Evolutionary conservation across 2,329 filamentous ascomycete species (phyloP).

Genomic region (Plectosphaerella cucumerina): DNA sequence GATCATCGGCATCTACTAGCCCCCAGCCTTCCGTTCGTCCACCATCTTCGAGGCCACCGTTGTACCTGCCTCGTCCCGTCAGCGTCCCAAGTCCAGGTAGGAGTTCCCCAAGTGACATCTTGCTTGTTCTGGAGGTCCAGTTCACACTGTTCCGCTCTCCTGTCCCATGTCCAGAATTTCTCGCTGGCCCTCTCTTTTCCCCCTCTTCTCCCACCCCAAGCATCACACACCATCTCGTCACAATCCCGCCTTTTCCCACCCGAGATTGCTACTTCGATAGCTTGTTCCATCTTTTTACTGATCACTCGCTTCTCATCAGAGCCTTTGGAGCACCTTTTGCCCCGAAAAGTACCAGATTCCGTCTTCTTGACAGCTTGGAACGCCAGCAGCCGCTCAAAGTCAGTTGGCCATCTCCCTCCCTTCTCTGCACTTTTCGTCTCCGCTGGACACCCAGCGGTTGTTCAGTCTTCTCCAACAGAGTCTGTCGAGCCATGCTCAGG

Average conservation of each 20-base stretch:
- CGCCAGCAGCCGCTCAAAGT: constrained; percentile 5
- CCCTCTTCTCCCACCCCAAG: constrained; percentile 13
- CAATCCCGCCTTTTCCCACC: constrained; percentile 36
- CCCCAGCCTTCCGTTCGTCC: no score
- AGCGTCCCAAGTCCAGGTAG: no score
- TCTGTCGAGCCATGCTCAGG: no score
- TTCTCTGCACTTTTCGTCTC: no score
- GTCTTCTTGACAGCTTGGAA: background rate
- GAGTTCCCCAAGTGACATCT: background rate
- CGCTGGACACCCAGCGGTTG: no score
- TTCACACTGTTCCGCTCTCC: no score
- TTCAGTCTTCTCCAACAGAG: no score
- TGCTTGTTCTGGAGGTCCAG: no score
- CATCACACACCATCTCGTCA: no score
- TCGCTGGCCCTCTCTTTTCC: background rate
- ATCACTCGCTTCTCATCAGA: constrained; percentile 50
- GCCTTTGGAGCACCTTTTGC: constrained; percentile 47
- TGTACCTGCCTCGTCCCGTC: no score
- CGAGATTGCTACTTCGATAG: constrained; percentile 47
- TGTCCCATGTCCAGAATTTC: constrained; percentile 42
- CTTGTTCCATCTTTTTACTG: constrained; percentile 55
- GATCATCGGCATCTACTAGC: no score
- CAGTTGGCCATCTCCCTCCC: background rate
- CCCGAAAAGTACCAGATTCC: constrained; percentile 14
- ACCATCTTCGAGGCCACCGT: no score